Conservation (phyloP, 23 red algal genomes). For the Gracilaria domingensis region DNA sequence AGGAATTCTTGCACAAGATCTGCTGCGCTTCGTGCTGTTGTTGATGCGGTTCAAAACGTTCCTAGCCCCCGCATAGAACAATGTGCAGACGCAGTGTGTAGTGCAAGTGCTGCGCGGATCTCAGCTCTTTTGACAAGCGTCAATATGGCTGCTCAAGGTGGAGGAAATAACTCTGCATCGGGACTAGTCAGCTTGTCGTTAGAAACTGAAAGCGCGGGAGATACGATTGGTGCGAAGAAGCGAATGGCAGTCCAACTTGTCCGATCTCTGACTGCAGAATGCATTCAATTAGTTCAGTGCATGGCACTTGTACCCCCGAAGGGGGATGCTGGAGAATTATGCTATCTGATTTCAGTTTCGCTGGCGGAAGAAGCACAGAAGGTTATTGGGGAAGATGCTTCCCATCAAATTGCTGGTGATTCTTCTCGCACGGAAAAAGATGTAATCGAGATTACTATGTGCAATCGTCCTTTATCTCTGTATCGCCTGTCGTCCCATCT, state of each 20-base stretch:
- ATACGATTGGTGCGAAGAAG: conserved; percentile 28
- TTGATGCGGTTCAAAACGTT: conserved; percentile 32
- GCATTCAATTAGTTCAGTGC: conserved; percentile 51
- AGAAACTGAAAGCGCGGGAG: conserved; percentile 7
- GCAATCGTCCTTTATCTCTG: conserved; percentile 23
- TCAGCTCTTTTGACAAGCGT: conserved; percentile 34
- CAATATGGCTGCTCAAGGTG: background rate
- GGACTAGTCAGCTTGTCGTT: conserved; percentile 28
- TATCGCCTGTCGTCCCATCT: conserved; percentile 16
- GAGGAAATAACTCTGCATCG: background rate
- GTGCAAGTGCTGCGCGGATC: conserved; percentile 61
- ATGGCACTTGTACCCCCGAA: conserved; percentile 31
- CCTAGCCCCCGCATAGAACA: conserved; percentile 24
- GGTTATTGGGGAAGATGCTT: conserved; percentile 47
- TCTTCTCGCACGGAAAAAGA: conserved; percentile 21
- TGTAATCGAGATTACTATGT: conserved; percentile 17
- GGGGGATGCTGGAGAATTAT: conserved; percentile 59
- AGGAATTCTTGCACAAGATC: conserved; percentile 36
- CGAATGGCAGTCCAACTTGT: conserved; percentile 16
- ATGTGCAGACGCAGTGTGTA: conserved; percentile 39
- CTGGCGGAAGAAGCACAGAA: conserved; percentile 70
- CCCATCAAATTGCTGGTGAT: background rate
- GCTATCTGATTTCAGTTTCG: conserved; percentile 49
- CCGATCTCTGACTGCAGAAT: conserved; percentile 33
- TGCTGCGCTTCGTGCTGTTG: conserved; percentile 58